phyloP scores from a whole-genome alignment of 2,329 filamentous ascomycete genomes.

The Fusarium udum region DNA sequence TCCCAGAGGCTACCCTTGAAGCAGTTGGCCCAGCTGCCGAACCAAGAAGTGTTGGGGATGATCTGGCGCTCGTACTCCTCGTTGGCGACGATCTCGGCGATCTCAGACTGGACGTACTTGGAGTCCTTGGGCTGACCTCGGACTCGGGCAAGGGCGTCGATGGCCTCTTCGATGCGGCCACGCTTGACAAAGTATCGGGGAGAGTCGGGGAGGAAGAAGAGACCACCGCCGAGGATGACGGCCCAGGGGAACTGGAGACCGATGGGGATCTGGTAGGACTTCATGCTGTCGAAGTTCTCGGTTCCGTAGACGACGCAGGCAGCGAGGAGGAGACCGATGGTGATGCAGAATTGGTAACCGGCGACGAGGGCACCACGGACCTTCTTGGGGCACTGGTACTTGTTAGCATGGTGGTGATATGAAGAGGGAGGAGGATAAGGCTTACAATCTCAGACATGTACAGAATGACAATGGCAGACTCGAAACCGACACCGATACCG shows the following conservation, averaged over 20 bases:
- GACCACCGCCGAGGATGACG: conserved; percentile 32
- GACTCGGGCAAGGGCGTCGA: conserved; percentile 23
- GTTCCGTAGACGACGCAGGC: conserved; percentile 34
- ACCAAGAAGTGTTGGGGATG: conserved; percentile 21
- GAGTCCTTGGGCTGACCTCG: conserved; percentile 36
- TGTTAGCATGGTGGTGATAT: conserved; percentile 1
- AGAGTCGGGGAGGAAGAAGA: conserved; percentile 36
- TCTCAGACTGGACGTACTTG: conserved; percentile 35
- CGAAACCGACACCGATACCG: conserved; percentile 36
- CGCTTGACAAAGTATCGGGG: conserved; percentile 35
- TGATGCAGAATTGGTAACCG: conserved; percentile 39
- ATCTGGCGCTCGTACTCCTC: conserved; percentile 76
- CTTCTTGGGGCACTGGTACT: conserved; percentile 27
- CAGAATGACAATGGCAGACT: conserved; percentile 38
- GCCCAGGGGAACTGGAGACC: conserved; percentile 36
- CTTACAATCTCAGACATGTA: conserved; percentile 41
- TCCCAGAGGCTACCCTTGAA: conserved; percentile 46
- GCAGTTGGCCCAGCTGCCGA: conserved; percentile 36
- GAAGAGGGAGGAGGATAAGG: background rate
- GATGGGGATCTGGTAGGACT: conserved; percentile 34
- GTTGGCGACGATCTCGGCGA: conserved; percentile 74
- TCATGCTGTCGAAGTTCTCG: conserved; percentile 14
- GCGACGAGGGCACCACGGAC: conserved; percentile 36
- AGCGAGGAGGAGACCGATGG: conserved; percentile 34
- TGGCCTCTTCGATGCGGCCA: conserved; percentile 30